Percentiles rank a stretch among this genome's conserved stretches.
Conservation (phyloP, 2,329 filamentous ascomycete species). For the Sarocladium strictum region DNA sequence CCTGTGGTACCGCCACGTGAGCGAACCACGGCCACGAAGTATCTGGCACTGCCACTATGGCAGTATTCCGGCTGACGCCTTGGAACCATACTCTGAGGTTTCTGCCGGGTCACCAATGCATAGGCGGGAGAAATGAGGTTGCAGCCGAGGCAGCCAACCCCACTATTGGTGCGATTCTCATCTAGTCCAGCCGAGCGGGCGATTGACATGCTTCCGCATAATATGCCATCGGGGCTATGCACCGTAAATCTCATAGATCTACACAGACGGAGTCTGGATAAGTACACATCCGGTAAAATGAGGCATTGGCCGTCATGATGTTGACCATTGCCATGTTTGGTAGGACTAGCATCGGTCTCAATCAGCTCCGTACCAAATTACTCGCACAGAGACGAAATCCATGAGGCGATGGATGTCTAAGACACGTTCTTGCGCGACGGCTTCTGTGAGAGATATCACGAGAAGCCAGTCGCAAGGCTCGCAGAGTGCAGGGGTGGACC, state of each 20-base stretch:
- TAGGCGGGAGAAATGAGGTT: neutral
- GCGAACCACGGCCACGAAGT: neutral
- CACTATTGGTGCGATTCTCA: conserved; percentile 4
- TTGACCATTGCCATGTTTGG: neutral
- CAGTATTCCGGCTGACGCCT: conserved; percentile 1
- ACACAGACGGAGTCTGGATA: neutral
- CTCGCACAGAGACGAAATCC: neutral
- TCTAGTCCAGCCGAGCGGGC: conserved; percentile 2
- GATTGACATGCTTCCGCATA: neutral
- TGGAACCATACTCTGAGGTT: neutral
- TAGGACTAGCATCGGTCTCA: neutral
- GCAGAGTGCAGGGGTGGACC: neutral
- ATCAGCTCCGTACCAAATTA: conserved; percentile 7
- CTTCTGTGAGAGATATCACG: neutral
- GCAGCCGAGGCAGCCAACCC: neutral
- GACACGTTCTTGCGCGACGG: conserved; percentile 1
- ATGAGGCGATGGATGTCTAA: conserved; percentile 2
- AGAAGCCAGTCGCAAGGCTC: neutral
- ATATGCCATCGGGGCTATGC: conserved; percentile 5
- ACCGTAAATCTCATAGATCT: conserved; percentile 6
- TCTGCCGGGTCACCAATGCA: conserved; percentile 2
- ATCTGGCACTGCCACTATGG: neutral
- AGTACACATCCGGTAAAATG: neutral
- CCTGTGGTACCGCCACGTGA: neutral
- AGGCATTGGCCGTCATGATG: neutral